Evolutionary conservation across 208 protist species (phyloP).

Genomic region (Acanthamoeba divionensis): DNA sequence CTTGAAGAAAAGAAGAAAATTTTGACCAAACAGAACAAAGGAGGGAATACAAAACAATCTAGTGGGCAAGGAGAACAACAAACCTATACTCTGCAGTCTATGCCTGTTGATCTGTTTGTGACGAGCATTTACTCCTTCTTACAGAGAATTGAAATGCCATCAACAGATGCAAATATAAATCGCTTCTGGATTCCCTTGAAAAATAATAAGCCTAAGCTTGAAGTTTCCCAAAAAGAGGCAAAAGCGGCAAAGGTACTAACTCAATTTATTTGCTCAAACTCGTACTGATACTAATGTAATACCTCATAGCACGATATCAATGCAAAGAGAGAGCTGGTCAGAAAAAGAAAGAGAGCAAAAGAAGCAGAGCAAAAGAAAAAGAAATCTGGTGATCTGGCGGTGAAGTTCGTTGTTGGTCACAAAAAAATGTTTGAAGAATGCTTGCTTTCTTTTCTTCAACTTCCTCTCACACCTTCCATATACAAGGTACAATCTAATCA

Average conservation of each 20-base stretch:
- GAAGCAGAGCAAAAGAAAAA: background rate
- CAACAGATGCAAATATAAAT: background rate
- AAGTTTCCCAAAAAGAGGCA: background rate
- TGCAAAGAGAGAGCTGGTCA: background rate
- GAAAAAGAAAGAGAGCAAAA: background rate
- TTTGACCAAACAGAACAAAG: too few relatives aligned
- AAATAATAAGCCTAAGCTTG: background rate
- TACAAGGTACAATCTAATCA: background rate
- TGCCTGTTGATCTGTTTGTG: background rate
- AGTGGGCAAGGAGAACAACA: background rate
- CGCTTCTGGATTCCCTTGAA: background rate
- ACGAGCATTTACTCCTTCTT: background rate
- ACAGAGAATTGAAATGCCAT: slow-evolving; percentile 20
- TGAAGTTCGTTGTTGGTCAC: background rate
- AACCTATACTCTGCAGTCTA: too few relatives aligned
- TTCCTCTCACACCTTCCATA: background rate
- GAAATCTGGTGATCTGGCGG: background rate
- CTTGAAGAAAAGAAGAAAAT: too few relatives aligned
- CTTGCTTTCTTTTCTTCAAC: background rate
- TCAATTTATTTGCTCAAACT: background rate
- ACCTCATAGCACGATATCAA: background rate
- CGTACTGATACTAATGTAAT: background rate
- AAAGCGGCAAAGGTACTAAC: background rate
- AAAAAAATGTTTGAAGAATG: background rate
- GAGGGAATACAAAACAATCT: too few relatives aligned